Evolutionary conservation across 2,329 filamentous ascomycete genomes (phyloP).

Genomic region (Penicillium sp.): DNA sequence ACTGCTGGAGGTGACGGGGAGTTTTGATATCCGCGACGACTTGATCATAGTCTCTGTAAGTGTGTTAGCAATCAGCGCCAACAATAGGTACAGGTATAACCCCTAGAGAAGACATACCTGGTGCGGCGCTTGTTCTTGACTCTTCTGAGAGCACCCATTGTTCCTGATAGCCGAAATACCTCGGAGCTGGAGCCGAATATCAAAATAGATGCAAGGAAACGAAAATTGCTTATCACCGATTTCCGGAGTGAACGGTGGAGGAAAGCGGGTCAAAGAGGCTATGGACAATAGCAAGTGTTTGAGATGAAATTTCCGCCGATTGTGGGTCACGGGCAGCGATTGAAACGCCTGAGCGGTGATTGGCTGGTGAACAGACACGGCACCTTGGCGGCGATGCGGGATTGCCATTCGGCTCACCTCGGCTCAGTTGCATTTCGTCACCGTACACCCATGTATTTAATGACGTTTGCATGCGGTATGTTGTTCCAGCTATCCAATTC

Average conservation of each 20-base stretch:
- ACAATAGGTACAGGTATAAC: background rate
- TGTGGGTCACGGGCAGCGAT: slow-evolving; percentile 18
- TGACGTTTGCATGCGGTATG: slow-evolving; percentile 18
- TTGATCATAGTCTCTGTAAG: slow-evolving; percentile 78
- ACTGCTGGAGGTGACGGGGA: slow-evolving; percentile 69
- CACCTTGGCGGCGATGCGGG: slow-evolving; percentile 17
- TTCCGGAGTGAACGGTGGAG: slow-evolving; percentile 27
- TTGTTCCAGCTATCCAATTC: background rate
- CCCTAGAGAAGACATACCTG: slow-evolving; percentile 42
- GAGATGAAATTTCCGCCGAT: slow-evolving; percentile 24
- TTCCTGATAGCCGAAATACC: slow-evolving; percentile 19
- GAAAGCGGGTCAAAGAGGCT: slow-evolving; percentile 21
- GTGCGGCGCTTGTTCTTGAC: slow-evolving; percentile 66
- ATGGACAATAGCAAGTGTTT: slow-evolving; percentile 8
- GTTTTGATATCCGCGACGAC: slow-evolving; percentile 72
- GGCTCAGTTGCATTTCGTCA: slow-evolving; percentile 28
- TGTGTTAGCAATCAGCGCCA: slow-evolving; percentile 10
- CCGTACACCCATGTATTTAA: slow-evolving; percentile 18
- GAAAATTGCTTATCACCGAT: slow-evolving; percentile 28
- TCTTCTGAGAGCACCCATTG: slow-evolving; percentile 59
- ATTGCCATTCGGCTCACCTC: slow-evolving; percentile 29
- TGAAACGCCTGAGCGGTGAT: slow-evolving; percentile 23
- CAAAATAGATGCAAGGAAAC: slow-evolving; percentile 15
- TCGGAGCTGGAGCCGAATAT: slow-evolving; percentile 14
- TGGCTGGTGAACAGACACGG: slow-evolving; percentile 18